Conservation (phyloP, 345 rosid genomes). For the Sonneratia caseolaris region DNA sequence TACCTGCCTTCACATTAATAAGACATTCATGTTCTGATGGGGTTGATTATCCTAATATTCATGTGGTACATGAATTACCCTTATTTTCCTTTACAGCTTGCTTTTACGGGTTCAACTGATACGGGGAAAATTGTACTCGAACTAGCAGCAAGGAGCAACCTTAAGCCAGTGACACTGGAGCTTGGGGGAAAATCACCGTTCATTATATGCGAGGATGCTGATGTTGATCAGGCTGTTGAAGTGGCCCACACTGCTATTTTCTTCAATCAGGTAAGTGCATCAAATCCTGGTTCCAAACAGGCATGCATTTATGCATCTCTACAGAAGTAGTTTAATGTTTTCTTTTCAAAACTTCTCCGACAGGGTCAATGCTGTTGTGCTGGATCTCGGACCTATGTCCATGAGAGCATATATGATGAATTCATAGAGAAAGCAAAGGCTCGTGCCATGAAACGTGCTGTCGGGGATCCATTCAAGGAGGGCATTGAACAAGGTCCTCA, state of each 20-base stretch:
- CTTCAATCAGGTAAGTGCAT: slow-evolving; percentile 69
- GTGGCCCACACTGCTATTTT: slow-evolving; percentile 73
- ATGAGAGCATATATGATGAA: slow-evolving; percentile 72
- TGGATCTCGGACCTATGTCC: slow-evolving; percentile 94
- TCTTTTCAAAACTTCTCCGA: neutral
- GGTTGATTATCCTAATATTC: neutral
- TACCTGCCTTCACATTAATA: neutral
- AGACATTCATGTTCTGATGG: neutral
- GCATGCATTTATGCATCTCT: neutral
- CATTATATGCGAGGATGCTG: slow-evolving; percentile 89
- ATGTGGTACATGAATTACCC: neutral
- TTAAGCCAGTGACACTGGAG: slow-evolving; percentile 85
- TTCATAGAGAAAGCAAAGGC: slow-evolving; percentile 79
- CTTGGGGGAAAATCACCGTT: slow-evolving; percentile 99
- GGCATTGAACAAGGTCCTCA: slow-evolving; percentile 96
- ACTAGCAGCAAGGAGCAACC: slow-evolving; percentile 76
- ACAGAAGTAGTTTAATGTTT: neutral
- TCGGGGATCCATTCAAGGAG: slow-evolving; percentile 82
- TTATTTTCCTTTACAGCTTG: slow-evolving; percentile 40
- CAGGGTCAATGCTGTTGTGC: slow-evolving; percentile 97
- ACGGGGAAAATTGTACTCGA: slow-evolving; percentile 60
- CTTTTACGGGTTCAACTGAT: slow-evolving; percentile 89
- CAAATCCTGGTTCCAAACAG: neutral
- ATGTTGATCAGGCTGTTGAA: slow-evolving; percentile 82
- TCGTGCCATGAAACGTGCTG: slow-evolving; percentile 51